phyloP scores from a whole-genome alignment of 2,329 filamentous ascomycete species.

The Lachnellula hyalina region DNA sequence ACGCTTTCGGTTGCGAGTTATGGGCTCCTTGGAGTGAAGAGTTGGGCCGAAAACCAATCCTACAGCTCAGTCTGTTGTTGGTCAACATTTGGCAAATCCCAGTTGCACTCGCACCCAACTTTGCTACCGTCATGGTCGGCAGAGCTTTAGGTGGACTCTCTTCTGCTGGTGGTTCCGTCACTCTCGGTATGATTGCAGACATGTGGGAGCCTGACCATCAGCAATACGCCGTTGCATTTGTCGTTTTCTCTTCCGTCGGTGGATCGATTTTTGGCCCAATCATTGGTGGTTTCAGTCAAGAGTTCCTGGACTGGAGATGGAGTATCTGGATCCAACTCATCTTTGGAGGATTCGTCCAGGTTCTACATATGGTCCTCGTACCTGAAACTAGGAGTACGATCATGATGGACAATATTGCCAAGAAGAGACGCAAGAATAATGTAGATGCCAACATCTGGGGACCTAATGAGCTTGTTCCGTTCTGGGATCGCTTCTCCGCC shows the following conservation, averaged over 20 bases:
- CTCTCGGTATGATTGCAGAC: conserved; percentile 70
- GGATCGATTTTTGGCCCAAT: conserved; percentile 73
- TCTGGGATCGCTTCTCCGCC: conserved; percentile 51
- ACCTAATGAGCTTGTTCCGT: conserved; percentile 63
- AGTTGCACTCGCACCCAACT: conserved; percentile 68
- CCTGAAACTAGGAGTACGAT: conserved; percentile 74
- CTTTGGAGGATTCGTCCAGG: conserved; percentile 64
- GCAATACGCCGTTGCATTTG: conserved; percentile 70
- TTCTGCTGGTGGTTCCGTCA: conserved; percentile 68
- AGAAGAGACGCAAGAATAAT: conserved; percentile 61
- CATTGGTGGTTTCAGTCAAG: conserved; percentile 70
- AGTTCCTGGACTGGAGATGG: conserved; percentile 66
- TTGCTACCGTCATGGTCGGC: conserved; percentile 64
- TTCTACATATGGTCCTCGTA: conserved; percentile 62
- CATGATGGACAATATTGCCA: conserved; percentile 74
- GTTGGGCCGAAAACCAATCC: conserved; percentile 68
- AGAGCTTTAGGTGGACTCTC: conserved; percentile 65
- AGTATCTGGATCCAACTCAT: conserved; percentile 83
- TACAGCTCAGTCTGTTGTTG: conserved; percentile 67
- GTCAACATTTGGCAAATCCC: conserved; percentile 75
- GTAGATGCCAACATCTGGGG: conserved; percentile 56
- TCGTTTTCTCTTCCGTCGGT: conserved; percentile 74
- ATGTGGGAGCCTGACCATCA: conserved; percentile 66
- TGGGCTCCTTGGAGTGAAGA: conserved; percentile 89
- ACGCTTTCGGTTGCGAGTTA: conserved; percentile 81